Percentiles rank a stretch among this genome's conserved stretches.
phyloP scores from a whole-genome alignment of 345 rosid species.

The Salix caprea region DNA sequence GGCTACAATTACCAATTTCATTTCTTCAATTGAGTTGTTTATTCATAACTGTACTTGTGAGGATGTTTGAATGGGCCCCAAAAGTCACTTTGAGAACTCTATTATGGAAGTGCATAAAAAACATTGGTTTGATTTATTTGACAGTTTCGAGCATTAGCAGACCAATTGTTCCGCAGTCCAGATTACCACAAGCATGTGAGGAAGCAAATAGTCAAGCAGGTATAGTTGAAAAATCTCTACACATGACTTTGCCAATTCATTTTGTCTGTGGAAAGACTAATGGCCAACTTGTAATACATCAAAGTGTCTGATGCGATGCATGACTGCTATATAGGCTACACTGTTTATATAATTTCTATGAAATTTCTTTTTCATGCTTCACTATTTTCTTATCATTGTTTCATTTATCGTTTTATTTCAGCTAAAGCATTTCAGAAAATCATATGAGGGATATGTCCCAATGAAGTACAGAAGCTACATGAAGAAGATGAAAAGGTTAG shows the following conservation, averaged over 20 bases:
- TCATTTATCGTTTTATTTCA: slow-evolving; percentile 29
- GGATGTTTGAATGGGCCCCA: background rate
- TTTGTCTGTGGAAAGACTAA: background rate
- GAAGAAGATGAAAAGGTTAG: slow-evolving; percentile 87
- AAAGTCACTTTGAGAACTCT: background rate
- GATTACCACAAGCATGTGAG: slow-evolving; percentile 80
- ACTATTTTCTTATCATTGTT: background rate
- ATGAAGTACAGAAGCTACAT: slow-evolving; percentile 76
- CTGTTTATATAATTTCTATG: background rate
- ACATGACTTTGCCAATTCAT: background rate
- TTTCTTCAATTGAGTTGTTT: background rate
- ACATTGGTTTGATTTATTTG: background rate
- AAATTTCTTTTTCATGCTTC: background rate
- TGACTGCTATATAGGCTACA: background rate
- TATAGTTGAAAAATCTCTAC: slow-evolving; percentile 17
- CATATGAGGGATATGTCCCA: slow-evolving; percentile 83
- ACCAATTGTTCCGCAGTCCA: slow-evolving; percentile 77
- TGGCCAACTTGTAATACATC: background rate
- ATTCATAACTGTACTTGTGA: background rate
- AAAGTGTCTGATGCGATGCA: background rate
- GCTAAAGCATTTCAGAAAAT: slow-evolving; percentile 64
- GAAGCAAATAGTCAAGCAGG: slow-evolving; percentile 83
- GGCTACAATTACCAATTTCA: background rate
- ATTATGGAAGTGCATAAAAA: background rate
- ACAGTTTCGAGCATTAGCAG: slow-evolving; percentile 95